Evolutionary conservation across 2,329 filamentous ascomycete genomes (phyloP), one percentile per base, ranked within the genome.

Genomic region (Penicillium sp.): DNA sequence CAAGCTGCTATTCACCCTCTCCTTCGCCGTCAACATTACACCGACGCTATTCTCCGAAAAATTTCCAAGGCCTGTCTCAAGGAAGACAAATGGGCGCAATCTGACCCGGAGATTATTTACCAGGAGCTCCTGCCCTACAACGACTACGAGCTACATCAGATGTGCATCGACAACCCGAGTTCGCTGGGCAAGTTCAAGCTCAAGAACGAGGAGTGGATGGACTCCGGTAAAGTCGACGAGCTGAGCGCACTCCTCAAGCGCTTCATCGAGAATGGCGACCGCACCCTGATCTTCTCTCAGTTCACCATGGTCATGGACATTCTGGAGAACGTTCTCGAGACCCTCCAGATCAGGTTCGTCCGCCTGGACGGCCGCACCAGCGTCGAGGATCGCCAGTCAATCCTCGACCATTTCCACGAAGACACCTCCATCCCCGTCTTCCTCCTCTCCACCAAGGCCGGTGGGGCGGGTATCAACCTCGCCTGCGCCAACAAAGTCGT

Each of bases 401-500:
- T 96, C 54, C 89, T 97, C 56, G 87, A 98, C 67, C 78, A 86
- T 35, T 98, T 95, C 75, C 85, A 89, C 58, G 72, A 80, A 2
- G 80, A 95, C 61, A 71, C 77, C 0, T 76, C 78, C 2, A 95
- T 97, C 42, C 85, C 89, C 0, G 89, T 94, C 0, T 98, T 98
- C 68, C 79, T 98, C 55, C 79, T 98, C 5, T 93, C 87, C 1
- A 98, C 93, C 0, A 91, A 89, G 50, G 90, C 91, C 0, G 93
- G 93, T 42, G 93, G 93, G n/a, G 93, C 91, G 0, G 93, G 93
- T 32, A 94, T 98, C 73, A 98, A 98, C 68, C 73, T 98, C 44
- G 93, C 91, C 6, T 87, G 86, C 28, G 93, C 93, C 4, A 97
- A 97, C 74, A 97, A 96, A 70, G 91, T 98, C 58, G 82, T 98